Conservation (phyloP, 169 alveolate genomes). For the Eimeria mitis region DNA sequence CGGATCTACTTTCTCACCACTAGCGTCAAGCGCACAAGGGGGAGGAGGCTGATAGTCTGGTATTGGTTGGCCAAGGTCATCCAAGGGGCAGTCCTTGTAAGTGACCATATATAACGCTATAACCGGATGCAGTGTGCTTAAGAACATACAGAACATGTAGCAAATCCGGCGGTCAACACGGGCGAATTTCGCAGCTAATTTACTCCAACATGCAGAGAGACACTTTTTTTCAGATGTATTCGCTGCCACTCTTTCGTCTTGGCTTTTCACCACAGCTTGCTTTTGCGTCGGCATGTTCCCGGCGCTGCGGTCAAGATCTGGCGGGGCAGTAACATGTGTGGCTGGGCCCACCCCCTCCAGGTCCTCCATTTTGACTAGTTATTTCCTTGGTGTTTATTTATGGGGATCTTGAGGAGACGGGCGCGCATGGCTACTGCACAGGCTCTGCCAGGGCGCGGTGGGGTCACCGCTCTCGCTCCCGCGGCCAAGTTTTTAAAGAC, state of each 20-base stretch:
- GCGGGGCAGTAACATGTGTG: background rate
- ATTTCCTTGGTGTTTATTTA: background rate
- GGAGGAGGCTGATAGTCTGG: constrained; percentile 31
- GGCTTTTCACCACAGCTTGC: constrained; percentile 37
- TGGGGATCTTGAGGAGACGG: background rate
- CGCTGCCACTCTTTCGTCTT: background rate
- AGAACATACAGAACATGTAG: constrained; percentile 32
- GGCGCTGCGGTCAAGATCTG: constrained; percentile 2
- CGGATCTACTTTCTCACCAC: constrained; percentile 43
- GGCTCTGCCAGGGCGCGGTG: constrained; percentile 16
- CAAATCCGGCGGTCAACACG: constrained; percentile 35
- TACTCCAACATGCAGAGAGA: background rate
- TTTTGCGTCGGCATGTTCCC: background rate
- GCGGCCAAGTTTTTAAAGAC: background rate
- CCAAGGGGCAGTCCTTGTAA: constrained; percentile 59
- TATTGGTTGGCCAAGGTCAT: constrained; percentile 33
- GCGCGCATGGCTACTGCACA: constrained; percentile 8
- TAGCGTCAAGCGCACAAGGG: constrained; percentile 38
- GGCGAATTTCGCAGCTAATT: background rate
- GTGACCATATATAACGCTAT: constrained; percentile 21
- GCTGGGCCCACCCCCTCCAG: constrained; percentile 8
- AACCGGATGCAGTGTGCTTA: constrained; percentile 26
- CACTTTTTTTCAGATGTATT: background rate
- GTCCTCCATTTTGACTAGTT: constrained; percentile 5
- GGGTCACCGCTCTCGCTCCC: constrained; percentile 34